Conservation (phyloP, 169 alveolate species). For the Eimeria praecox region DNA sequence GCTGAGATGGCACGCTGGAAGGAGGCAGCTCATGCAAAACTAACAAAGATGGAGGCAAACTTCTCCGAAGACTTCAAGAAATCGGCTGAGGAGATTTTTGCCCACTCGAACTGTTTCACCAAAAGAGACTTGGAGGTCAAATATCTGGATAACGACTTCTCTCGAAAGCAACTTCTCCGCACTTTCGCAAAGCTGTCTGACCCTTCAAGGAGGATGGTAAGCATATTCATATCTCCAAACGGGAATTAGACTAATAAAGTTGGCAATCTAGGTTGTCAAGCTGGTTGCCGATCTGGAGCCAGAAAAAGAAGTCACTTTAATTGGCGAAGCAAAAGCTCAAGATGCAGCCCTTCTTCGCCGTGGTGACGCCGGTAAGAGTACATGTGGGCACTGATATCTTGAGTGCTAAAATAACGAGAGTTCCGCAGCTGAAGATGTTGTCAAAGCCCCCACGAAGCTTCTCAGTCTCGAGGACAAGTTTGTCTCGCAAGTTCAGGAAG, state of each 20-base stretch:
- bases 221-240: neutral
- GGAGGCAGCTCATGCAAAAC: slow-evolving; percentile 75
- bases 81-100: slow-evolving; percentile 72
- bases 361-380: neutral
- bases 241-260: neutral
- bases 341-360: slow-evolving; percentile 48
- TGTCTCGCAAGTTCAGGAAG: slow-evolving; percentile 62
- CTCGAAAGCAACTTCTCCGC: slow-evolving; percentile 64
- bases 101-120: slow-evolving; percentile 78
- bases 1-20: slow-evolving; percentile 80
- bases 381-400: neutral
- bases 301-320: slow-evolving; percentile 66
- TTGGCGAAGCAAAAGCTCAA: slow-evolving; percentile 72
- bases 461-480: slow-evolving; percentile 70
- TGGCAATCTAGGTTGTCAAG: slow-evolving; percentile 60
- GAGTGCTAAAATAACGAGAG: neutral
- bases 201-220: slow-evolving; percentile 76
- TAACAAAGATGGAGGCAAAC: slow-evolving; percentile 56
- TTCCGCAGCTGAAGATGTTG: slow-evolving; percentile 1
- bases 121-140: slow-evolving; percentile 58
- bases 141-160: slow-evolving; percentile 65
- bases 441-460: slow-evolving; percentile 61
- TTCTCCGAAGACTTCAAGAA: slow-evolving; percentile 75
- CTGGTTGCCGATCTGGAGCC: slow-evolving; percentile 77
- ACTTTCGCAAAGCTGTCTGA: slow-evolving; percentile 73